Evolutionary conservation across 2,329 filamentous ascomycete species (phyloP), one percentile per base, ranked within the genome.

Genomic region (Alternaria postmessia): DNA sequence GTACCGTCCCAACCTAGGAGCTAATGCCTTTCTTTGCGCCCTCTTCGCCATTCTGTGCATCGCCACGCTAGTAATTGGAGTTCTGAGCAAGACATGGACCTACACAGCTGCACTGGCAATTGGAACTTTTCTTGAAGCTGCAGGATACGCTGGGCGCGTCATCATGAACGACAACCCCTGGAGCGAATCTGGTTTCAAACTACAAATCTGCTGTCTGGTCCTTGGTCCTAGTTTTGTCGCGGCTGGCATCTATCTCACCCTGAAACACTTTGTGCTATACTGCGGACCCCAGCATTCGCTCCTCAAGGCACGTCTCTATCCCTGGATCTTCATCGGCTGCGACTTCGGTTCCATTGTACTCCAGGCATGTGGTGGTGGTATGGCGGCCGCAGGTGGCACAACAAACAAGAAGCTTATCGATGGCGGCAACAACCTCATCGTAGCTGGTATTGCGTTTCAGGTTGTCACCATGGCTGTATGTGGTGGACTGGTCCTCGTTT

Each of bases 321-420:
- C 86, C 7, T 83, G 83, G 77, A 80, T 87, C 58, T 88, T 88
- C 74, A 83, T 88, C 65, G 75, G 78, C 38, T 87, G 84, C 68
- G 87, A 88, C 61, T 69, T 88, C 36, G 69, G 85, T 44, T 85
- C 83, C 18, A 81, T 89, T 34, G 64, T 86, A 11, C 72, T 88
- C 14, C 86, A 88, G 69, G 85, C 84, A 7, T 79, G 79, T 3
- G 86, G 86, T 18, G 86, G 86, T 55, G 86, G 82, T 39, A 78
- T 87, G 51, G 84, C 87, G 1, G 84, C 86, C 0, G 64, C 68
- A 2, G 61, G 73, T 12, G 70, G 66, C 51, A 68, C 59, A 26
- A 68, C 52, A 8, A 71, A 71, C 42, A 64, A 65, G 46, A 80
- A 57, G 41, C 66, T 66, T 24, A 82, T 84, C 9, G 64, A 72